A percentile compares a stretch with the other conserved stretches of the same genome.
These are phyloP conservation scores for Phaseolus lunatus DNA, from an alignment of 306 rosid genomes.

Conservation along the genomic window DNA sequence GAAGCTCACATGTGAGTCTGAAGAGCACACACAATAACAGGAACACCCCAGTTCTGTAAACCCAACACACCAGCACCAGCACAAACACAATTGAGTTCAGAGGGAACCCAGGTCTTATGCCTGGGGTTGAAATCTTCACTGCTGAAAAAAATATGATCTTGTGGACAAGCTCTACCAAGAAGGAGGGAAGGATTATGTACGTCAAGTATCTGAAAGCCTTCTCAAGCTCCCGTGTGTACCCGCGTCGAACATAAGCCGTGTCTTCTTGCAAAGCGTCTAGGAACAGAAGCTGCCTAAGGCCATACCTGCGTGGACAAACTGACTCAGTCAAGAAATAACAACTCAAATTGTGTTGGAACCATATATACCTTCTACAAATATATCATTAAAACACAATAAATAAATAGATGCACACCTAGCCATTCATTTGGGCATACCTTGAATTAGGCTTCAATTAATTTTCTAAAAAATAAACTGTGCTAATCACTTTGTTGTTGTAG, in stretches of 20 bases:
- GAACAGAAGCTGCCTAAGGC: conserved; percentile 78
- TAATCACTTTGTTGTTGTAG: too few relatives aligned
- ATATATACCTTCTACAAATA: too few relatives aligned
- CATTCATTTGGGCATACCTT: too few relatives aligned
- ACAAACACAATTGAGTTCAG: conserved; percentile 58
- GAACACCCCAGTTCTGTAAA: conserved; percentile 81
- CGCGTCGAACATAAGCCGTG: conserved; percentile 52
- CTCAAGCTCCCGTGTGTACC: conserved; percentile 71
- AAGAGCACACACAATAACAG: conserved; percentile 80
- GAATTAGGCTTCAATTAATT: too few relatives aligned
- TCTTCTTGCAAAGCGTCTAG: conserved; percentile 69
- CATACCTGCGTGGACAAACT: conserved; percentile 52
- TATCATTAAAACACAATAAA: too few relatives aligned
- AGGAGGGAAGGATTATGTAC: conserved; percentile 72
- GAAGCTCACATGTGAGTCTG: conserved; percentile 85
- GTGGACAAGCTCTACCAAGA: conserved; percentile 72
- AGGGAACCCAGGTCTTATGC: conserved; percentile 47
- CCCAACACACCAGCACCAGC: conserved; percentile 72
- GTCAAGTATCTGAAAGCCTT: conserved; percentile 70
- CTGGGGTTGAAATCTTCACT: conserved; percentile 57
- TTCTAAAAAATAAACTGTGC: too few relatives aligned
- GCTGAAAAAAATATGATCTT: conserved; percentile 72
- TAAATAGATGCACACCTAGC: too few relatives aligned
- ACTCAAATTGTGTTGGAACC: too few relatives aligned
- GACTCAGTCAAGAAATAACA: too few relatives aligned